phyloP scores from a whole-genome alignment of 345 rosid genomes.

The Euphorbia pulcherrima region DNA sequence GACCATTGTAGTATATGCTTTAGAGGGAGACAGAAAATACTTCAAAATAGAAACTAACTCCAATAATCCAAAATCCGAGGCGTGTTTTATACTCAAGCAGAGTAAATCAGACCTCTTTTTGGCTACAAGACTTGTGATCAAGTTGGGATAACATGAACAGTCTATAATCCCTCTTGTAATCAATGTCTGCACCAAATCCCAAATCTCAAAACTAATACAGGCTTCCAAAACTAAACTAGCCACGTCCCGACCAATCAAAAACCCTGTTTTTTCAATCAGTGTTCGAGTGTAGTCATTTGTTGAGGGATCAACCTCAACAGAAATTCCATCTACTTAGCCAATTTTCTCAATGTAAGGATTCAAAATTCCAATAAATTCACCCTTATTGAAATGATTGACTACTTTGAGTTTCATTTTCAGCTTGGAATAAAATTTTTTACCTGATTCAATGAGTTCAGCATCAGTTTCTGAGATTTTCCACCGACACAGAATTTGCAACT shows the following conservation, averaged over 20 bases:
- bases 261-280: conserved; percentile 49
- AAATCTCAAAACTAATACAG: conserved; percentile 50
- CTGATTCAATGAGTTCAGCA: conserved; percentile 39
- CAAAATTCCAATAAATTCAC: conserved; percentile 44
- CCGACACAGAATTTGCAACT: conserved; percentile 51
- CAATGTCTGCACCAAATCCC: conserved; percentile 66
- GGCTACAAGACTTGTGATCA: conserved; percentile 45
- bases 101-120: conserved; percentile 69
- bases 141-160: conserved; percentile 44
- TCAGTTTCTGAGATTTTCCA: conserved; percentile 57
- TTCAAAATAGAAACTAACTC: conserved; percentile 62
- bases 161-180: conserved; percentile 45
- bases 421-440: conserved; percentile 46
- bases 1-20: conserved; percentile 47
- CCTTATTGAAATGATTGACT: conserved; percentile 41
- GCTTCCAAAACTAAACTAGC: conserved; percentile 64
- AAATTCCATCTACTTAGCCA: conserved; percentile 33
- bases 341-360: conserved; percentile 54
- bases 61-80: conserved; percentile 55
- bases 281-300: conserved; percentile 22
- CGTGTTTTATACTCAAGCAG: conserved; percentile 52
- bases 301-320: conserved; percentile 24
- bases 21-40: conserved; percentile 69
- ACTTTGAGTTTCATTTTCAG: conserved; percentile 59
- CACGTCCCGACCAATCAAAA: conserved; percentile 52